These are phyloP conservation scores for Candida easanensis DNA, from an alignment of 805 yeast genomes.

Conservation along the genomic window DNA sequence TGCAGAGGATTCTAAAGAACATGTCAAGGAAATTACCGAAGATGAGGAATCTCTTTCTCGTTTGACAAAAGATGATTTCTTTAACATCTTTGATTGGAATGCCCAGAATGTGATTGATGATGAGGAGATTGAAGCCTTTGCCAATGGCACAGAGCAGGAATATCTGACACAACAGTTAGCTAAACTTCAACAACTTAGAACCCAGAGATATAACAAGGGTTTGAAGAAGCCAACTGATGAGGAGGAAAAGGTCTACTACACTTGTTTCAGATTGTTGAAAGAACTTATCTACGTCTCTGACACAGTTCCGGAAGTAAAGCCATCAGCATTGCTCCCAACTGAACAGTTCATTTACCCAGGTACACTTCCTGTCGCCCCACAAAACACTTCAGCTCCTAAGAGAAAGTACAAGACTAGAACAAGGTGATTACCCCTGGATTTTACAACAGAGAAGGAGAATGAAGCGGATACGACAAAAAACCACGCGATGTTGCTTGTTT, in stretches of 20 bases:
- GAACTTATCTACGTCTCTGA: conserved; percentile 39
- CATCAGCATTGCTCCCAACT: conserved; percentile 54
- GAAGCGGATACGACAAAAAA: too few species aligned
- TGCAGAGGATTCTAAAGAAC: conserved; percentile 7
- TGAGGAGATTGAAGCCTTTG: conserved; percentile 49
- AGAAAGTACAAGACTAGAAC: conserved; percentile 24
- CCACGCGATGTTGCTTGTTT: background rate
- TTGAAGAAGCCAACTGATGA: conserved; percentile 37
- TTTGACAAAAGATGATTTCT: conserved; percentile 13
- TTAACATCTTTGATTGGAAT: conserved; percentile 46
- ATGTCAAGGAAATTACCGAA: too few species aligned
- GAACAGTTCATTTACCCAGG: conserved; percentile 75
- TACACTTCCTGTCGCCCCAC: conserved; percentile 63
- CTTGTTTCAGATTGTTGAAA: conserved; percentile 43
- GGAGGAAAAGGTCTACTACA: conserved; percentile 42
- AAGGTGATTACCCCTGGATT: conserved; percentile 6
- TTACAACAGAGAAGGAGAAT: too few species aligned
- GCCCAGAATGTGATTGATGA: conserved; percentile 46
- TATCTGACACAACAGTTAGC: conserved; percentile 43
- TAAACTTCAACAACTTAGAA: conserved; percentile 50
- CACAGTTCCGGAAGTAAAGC: conserved; percentile 32
- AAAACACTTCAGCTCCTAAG: conserved; percentile 10
- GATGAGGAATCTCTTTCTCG: conserved; percentile 11
- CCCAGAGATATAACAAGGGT: conserved; percentile 36
- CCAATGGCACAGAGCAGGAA: conserved; percentile 39